Base-by-base conservation (phyloP, 345 rosid species). In the Citrus glauca region DNA sequence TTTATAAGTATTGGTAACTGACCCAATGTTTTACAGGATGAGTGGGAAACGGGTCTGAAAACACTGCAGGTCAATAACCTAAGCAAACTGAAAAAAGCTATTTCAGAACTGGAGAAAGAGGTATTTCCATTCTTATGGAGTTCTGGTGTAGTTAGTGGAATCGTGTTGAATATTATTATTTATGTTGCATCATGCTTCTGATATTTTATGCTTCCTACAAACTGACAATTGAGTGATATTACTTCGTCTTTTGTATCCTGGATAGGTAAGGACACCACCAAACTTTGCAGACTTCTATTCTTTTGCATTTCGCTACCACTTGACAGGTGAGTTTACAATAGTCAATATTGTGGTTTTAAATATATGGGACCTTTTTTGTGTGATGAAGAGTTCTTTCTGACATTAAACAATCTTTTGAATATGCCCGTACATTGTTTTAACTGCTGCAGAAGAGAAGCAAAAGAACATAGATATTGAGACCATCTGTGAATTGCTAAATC, bases 21-120 rank as follows among this genome's bases (percentile, higher is more conserved):
- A 5, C 14, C 40, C n/a, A 37, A 66, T 62, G 38, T 53, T 25
- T 61, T 35, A 72, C 81, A 89, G 92, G 84, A 84, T 35, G 91
- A 87, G 75, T 89, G 91, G 89, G 80, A 68, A 83, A 79, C 82
- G 33, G 89, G 92, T 66, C 67, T 89, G 65, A 85, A 84, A 78
- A 83, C 86, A 69, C 78, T 87, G 65, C 69, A 64, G 57, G 86
- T 48, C 35, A 79, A 85, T 78, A 71, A 82, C 71, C 64, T 89
- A 35, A 38, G 6, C 75, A 85, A 86, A 76, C 79, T 89, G 53
- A 83, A 84, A 70, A 83, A 82, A 32, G 80, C 82, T 24, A 75
- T 89, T 16, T 37, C 80, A 45, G 77, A 59, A 32, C 55, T 87
- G 79, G 87, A 87, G 79, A 83, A 77, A 64, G 89, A 86, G 90